phyloP scores from a whole-genome alignment of 495 filamentous ascomycete genomes.

The Parathielavia hyrcaniae region DNA sequence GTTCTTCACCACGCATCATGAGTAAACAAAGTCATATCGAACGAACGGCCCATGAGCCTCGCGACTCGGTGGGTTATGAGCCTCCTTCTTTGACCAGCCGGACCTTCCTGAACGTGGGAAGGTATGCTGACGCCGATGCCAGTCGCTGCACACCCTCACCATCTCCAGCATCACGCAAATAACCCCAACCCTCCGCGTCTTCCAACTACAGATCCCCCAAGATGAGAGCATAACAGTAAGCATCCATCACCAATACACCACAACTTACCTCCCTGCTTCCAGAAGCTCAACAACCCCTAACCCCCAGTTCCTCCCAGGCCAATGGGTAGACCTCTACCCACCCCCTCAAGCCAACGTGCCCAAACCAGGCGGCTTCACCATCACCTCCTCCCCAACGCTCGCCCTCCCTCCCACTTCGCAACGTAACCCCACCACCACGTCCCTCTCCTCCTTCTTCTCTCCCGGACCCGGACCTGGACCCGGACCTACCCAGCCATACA shows the following conservation, averaged over 20 bases:
- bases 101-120: constrained; percentile 1
- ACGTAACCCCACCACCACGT: not conserved
- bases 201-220: constrained; percentile 32
- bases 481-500: constrained; percentile 45
- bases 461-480: no score
- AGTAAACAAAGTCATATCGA: constrained; percentile 44
- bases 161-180: constrained; percentile 32
- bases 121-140: constrained; percentile 22
- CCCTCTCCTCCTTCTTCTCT: no score
- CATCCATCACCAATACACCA: constrained; percentile 7
- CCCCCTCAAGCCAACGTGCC: constrained; percentile 57
- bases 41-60: constrained; percentile 66
- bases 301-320: constrained; percentile 73
- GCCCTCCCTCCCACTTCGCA: constrained; percentile 24
- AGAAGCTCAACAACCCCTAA: not conserved
- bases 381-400: constrained; percentile 64
- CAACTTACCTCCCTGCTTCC: not conserved
- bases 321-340: constrained; percentile 85
- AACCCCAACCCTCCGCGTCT: constrained; percentile 35
- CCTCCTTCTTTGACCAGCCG: not conserved
- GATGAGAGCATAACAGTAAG: constrained; percentile 11
- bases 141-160: constrained; percentile 39
- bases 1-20: constrained; percentile 3
- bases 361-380: constrained; percentile 77
- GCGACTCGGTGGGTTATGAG: constrained; percentile 43